Evolutionary conservation across 768 basidiomycete genomes (phyloP), one percentile per base, ranked within the genome.

Genomic region (Fomitopsis serialis): DNA sequence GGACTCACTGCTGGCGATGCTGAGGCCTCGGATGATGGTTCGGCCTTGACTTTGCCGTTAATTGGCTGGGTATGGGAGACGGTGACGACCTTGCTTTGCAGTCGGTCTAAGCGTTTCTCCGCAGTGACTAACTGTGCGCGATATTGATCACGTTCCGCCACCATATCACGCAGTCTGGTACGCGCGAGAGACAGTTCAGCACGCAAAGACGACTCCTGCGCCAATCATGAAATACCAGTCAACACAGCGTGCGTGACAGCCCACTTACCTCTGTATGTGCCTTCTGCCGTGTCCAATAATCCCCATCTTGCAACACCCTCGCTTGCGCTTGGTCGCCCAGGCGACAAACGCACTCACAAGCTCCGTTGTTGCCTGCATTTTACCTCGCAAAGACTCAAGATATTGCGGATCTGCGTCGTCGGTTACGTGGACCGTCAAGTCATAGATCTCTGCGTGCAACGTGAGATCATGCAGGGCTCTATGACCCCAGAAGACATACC

Each of bases 1-100:
- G 75, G 77, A 86, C 87, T 81, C 79, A 88, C 87, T 74, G 73
- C 77, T 69, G 85, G 81, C 76, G 84, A 78, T 72, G 78, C 80
- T 70, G 78, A 75, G 70, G 73, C 74, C 61, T 66, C 67, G 66
- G 70, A 72, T 58, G 74, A 68, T 70, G 75, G 78, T 74, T 78
- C 78, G 67, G 70, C 55, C 46, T 66, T 70, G 40, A 57, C 48
- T 6, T 65, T 62, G 23, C 60, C 66, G 40, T 72, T 54, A 22
- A 34, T 45, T 12, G 54, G 53, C 27, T 63, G 60, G 42, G 48
- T 19, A 42, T 59, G 47, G 36, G 56, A 11, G 5, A 53, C 32
- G 8, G 55, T 48, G 1, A 63, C 45, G 12, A 60, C 51, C 49
- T 59, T 65, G 49, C 64, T 64, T 37, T 62, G 61, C 3, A 66